phyloP scores from a whole-genome alignment of 345 rosid species.

The Gossypium mustelinum region DNA sequence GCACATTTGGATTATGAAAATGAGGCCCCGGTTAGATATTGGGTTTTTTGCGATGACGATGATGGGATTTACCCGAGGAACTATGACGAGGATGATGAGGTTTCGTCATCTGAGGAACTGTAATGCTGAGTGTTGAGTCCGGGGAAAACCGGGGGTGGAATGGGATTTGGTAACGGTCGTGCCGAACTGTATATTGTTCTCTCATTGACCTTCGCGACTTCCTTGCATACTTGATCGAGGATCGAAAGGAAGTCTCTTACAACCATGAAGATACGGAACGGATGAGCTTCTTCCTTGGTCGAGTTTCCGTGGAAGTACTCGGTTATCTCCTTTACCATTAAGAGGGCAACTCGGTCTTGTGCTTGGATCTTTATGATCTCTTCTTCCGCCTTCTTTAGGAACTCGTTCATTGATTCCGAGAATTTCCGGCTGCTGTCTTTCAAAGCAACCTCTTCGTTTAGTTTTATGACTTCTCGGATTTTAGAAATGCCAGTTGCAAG shows the following conservation, averaged over 20 bases:
- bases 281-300: conserved; percentile 71
- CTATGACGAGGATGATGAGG: conserved; percentile 11
- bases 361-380: conserved; percentile 55
- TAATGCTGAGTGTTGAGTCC: conserved; percentile 33
- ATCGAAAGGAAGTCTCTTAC: conserved; percentile 80
- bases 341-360: conserved; percentile 38
- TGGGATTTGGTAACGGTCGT: conserved; percentile 38
- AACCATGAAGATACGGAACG: conserved; percentile 65
- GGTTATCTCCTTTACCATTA: conserved; percentile 65
- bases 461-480: conserved; percentile 42
- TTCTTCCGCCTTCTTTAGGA: conserved; percentile 61
- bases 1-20: not conserved
- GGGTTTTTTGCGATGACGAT: not conserved
- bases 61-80: not conserved
- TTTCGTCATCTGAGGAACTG: conserved; percentile 40
- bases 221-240: conserved; percentile 93
- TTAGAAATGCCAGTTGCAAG: conserved; percentile 49
- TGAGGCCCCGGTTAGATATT: not conserved
- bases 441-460: conserved; percentile 31
- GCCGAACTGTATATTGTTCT: conserved; percentile 63
- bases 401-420: conserved; percentile 54
- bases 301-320: conserved; percentile 92
- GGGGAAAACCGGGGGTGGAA: conserved; percentile 45
- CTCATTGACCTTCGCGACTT: conserved; percentile 84
- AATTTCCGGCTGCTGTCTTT: conserved; percentile 41